Evolutionary conservation across 1,284 basidiomycete genomes (phyloP), one percentile per base, ranked within the genome.

Genomic region (Ceraceosorus guamensis): DNA sequence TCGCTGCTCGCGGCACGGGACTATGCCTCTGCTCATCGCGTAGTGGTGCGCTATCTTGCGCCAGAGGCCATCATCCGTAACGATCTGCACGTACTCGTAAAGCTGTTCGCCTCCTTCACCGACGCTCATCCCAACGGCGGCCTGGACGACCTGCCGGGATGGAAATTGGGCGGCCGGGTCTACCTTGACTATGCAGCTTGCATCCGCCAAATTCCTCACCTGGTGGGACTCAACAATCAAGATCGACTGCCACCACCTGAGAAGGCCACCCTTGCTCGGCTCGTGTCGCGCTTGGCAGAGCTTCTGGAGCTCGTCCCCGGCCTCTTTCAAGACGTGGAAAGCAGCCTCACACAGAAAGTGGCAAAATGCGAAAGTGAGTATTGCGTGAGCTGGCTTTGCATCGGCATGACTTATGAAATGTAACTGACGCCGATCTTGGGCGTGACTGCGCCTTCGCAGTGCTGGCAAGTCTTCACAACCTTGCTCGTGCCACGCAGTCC

Each of bases 51-150:
- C 5, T 85, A 91, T 62, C 82, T 98, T n/a, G 89, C 89, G 6
- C 89, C 91, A 1, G 93, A 97, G 67, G 89, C 87, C 0, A 81
- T 96, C 53, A 81, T 96, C 46, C 82, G 88, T 7, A 83, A 85
- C 50, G 92, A 97, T 76, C 77, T 85, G 6, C 82, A 80, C 1
- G 79, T 93, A 6, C 78, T 97, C n/a, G 80, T 80, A 37, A 81
- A 81, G n/a, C 75, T 97, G 10, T 88, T 97, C 66, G 79, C 79
- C 47, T 81, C 81, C 1, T 85, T 97, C 64, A 81, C 80, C 33
- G 84, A 84, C 0, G 64, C 30, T 69, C 59, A 62, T 76, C 18
- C 65, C 61, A 48, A 39, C 68, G 18, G 67, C 66, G 48, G 71
- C 0, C 57, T 68, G 48, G 34, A 46, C 13, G 41, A 33, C 46